phyloP scores from a whole-genome alignment of 768 basidiomycete genomes.

The Tulasnella sp. region DNA sequence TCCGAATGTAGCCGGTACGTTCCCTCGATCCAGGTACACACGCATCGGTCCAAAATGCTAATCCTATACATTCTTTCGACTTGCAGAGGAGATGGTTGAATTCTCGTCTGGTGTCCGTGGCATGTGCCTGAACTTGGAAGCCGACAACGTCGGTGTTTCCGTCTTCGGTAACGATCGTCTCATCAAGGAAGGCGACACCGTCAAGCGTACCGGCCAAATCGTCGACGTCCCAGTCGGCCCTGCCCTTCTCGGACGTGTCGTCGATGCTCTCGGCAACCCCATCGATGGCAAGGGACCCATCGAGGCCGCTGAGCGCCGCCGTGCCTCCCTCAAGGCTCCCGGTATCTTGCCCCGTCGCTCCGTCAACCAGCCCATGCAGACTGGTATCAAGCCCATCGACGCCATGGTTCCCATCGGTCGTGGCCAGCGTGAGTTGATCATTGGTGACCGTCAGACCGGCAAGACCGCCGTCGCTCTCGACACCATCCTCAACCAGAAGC shows the following conservation, averaged over 20 bases:
- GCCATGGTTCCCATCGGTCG: constrained; percentile 99
- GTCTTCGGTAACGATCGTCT: constrained; percentile 97
- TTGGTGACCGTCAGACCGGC: constrained; percentile 99
- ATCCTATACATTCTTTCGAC: constrained; percentile 4
- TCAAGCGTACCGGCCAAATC: constrained; percentile 99
- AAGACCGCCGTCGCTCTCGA: constrained; percentile 99
- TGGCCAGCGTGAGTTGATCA: constrained; percentile 99
- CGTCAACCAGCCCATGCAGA: constrained; percentile 99
- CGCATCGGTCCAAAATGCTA: neutral
- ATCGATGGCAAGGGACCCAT: constrained; percentile 99
- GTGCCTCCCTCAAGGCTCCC: constrained; percentile 97
- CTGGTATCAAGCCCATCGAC: constrained; percentile 99
- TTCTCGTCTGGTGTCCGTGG: constrained; percentile 99
- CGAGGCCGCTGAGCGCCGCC: constrained; percentile 85
- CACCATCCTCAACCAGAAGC: constrained; percentile 99
- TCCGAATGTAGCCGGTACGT: constrained; percentile 31
- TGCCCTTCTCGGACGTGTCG: constrained; percentile 95
- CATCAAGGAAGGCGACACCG: constrained; percentile 99
- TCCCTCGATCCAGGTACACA: constrained; percentile 20
- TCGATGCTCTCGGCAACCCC: constrained; percentile 99
- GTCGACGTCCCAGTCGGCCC: constrained; percentile 99
- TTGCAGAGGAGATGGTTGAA: constrained; percentile 99
- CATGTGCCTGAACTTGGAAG: constrained; percentile 99
- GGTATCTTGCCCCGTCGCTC: constrained; percentile 99
- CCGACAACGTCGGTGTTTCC: constrained; percentile 99